Conservation (phyloP, 129 eudicot species). For the Gnaphalium uliginosum region DNA sequence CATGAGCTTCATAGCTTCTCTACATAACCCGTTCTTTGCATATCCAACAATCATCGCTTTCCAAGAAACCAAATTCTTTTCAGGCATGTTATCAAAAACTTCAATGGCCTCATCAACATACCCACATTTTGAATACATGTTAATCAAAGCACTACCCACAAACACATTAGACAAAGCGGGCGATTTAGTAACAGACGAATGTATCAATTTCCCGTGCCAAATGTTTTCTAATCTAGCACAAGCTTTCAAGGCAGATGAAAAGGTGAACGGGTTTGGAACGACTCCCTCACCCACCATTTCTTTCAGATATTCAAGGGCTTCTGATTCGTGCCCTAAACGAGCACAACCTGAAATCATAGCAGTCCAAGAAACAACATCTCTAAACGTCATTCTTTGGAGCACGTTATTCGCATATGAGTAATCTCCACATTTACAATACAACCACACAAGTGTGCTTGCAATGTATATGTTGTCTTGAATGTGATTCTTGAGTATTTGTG, state of each 20-base stretch:
- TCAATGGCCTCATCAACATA: constrained; percentile 71
- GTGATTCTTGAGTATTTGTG: constrained; percentile 62
- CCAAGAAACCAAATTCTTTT: constrained; percentile 76
- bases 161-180: constrained; percentile 68
- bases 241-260: constrained; percentile 84
- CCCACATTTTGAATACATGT: constrained; percentile 88
- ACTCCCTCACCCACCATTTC: constrained; percentile 87
- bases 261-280: constrained; percentile 76
- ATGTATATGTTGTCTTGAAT: constrained; percentile 59
- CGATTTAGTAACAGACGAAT: constrained; percentile 62
- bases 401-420: constrained; percentile 53
- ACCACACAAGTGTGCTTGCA: constrained; percentile 86
- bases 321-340: constrained; percentile 64
- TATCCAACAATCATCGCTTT: constrained; percentile 85
- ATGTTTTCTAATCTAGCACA: constrained; percentile 71
- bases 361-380: constrained; percentile 94
- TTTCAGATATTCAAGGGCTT: constrained; percentile 73
- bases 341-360: constrained; percentile 91
- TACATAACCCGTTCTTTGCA: constrained; percentile 70
- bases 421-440: constrained; percentile 79
- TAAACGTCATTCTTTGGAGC: constrained; percentile 59
- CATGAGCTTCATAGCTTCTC: constrained; percentile 84
- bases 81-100: constrained; percentile 78
- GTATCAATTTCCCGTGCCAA: constrained; percentile 65
- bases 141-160: constrained; percentile 86